Percentiles rank a stretch among this genome's conserved stretches.
Evolutionary conservation across 2,329 filamentous ascomycete genomes (phyloP).

Genomic region (Neofusicoccum ribis): DNA sequence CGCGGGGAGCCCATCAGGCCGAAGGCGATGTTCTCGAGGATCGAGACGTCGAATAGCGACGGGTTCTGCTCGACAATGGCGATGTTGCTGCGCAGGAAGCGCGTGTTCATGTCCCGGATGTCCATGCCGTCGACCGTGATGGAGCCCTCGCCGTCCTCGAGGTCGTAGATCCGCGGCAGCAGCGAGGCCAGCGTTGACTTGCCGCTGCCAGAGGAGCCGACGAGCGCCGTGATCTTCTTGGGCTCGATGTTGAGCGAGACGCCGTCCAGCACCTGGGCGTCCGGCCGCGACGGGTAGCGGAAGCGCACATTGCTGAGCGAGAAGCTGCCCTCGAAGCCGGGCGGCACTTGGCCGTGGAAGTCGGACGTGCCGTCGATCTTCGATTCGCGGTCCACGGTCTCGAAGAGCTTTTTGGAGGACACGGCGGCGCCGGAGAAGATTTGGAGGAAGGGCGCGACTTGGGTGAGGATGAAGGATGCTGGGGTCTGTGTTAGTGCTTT

Average conservation of each 20-base stretch:
- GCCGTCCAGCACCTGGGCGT: slow-evolving; percentile 39
- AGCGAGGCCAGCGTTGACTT: slow-evolving; percentile 82
- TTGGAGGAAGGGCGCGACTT: slow-evolving; percentile 8
- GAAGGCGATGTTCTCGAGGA: slow-evolving; percentile 56
- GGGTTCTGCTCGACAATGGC: slow-evolving; percentile 54
- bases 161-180: slow-evolving; percentile 42
- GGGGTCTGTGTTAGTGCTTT: neutral
- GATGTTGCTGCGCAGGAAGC: slow-evolving; percentile 38
- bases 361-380: slow-evolving; percentile 8
- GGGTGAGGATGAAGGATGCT: slow-evolving; percentile 15
- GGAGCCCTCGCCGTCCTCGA: slow-evolving; percentile 27
- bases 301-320: slow-evolving; percentile 43
- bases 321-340: slow-evolving; percentile 25
- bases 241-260: slow-evolving; percentile 40
- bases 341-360: neutral
- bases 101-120: slow-evolving; percentile 39
- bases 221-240: slow-evolving; percentile 40
- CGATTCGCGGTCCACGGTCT: neutral
- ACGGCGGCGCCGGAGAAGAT: slow-evolving; percentile 3
- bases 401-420: slow-evolving; percentile 3
- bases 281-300: slow-evolving; percentile 43
- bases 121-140: slow-evolving; percentile 41
- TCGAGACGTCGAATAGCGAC: slow-evolving; percentile 52
- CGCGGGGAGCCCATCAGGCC: slow-evolving; percentile 36
- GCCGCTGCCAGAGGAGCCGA: slow-evolving; percentile 71